A percentile compares a stretch with the other conserved stretches of the same genome.
Conservation (phyloP, 768 basidiomycete species). For the Boletales sp. region DNA sequence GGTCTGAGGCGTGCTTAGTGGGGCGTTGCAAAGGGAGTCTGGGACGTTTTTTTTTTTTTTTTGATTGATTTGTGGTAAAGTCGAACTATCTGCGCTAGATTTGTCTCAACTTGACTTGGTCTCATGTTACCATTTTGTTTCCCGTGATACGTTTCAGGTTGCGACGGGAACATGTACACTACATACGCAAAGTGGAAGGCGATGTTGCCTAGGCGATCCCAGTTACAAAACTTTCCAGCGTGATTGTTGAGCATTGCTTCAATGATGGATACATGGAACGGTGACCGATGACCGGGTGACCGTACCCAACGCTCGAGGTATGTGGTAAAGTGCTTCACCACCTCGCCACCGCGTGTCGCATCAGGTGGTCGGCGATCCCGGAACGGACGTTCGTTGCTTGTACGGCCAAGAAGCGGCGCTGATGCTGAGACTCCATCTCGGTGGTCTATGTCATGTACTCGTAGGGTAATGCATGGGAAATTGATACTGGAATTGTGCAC, state of each 20-base stretch:
- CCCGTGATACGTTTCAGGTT: neutral
- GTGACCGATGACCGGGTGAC: too few species aligned
- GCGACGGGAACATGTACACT: neutral
- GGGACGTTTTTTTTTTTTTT: neutral
- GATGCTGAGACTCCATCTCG: conserved; percentile 3
- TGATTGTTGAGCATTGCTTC: too few species aligned
- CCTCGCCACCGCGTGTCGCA: conserved; percentile 2
- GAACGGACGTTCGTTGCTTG: neutral
- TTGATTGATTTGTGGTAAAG: conserved; percentile 17
- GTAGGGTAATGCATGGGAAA: conserved; percentile 15
- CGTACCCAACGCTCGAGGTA: too few species aligned
- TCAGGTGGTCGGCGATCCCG: neutral
- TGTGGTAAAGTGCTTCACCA: conserved; percentile 1
- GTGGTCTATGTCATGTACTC: neutral
- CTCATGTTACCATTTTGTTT: too few species aligned
- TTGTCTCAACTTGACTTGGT: conserved; percentile 1
- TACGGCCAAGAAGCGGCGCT: neutral
- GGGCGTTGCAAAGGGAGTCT: too few species aligned
- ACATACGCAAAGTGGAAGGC: too few species aligned
- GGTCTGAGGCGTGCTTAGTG: conserved; percentile 5
- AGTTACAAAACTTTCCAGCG: too few species aligned
- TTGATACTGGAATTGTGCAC: conserved; percentile 14
- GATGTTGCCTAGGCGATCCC: neutral
- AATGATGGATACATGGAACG: too few species aligned
- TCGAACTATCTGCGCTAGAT: neutral